Base-by-base conservation (phyloP, 2,329 filamentous ascomycete species). In the Alternaria rosae region DNA sequence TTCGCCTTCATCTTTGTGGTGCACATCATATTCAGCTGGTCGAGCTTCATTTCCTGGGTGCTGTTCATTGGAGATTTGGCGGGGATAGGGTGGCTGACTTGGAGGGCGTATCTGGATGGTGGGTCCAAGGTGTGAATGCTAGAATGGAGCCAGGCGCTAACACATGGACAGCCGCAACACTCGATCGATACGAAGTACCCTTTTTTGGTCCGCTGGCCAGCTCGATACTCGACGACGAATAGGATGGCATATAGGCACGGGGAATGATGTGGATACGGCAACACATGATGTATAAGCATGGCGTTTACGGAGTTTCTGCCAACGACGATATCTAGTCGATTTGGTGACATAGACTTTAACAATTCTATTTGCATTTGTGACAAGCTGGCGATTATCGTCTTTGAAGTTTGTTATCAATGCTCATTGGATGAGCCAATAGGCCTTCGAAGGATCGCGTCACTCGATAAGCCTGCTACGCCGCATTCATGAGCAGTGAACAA, bases 181-280 rank as follows among this genome's bases (percentile, higher is more conserved):
- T 90, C 42, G 78, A 84, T 69, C 82, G 94, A 76, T 96, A 90
- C 65, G 94, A 98, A 79, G 86, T 97, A 3, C 94, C 94, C 0
- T 88, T 97, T 74, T 91, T 98, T 73, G 95, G 95, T 5, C 85
- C 85, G 43, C 82, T 97, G 70, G 95, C 95, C 44, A 97, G 91
- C 80, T 91, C 91, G 25, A 94, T 97, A 75, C 85, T 98, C 59
- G 94, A 97, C 74, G 92, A 97, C 76, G 95, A 97, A 78, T 91
- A 55, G 43, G 7, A 50, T 0, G 17, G 32, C 4, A 21, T 8
- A 1, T n/a, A 9, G n/a, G 21, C 28, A 13, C 21, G 15, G 43
- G 25, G 23, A 20, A 11, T 43, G 30, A 51, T 38, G 42, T 38
- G 4, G 26, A n/a, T 45, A 50, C 20, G 50, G 17, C 21, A 25